Base-by-base conservation (phyloP, 805 yeast species). In the Pichia californica region DNA sequence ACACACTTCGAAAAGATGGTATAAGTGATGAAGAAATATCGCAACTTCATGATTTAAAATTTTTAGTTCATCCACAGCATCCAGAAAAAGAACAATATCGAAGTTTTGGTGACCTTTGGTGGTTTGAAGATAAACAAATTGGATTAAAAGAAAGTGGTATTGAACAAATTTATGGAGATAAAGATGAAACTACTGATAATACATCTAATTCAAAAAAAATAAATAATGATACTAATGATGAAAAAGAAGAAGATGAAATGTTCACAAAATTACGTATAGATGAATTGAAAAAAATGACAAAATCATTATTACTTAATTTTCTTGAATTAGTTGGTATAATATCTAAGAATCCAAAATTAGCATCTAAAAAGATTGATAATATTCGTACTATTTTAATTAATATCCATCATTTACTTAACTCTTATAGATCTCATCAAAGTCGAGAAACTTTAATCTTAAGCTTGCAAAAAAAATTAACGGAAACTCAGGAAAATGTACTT, bases 341-440 rank as follows among this genome's bases (percentile, higher is more conserved):
- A 62, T 71, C 85, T 5, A 73, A 80, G 10, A 78, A 84, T 46
- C 97, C 99, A 1, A 73, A 74, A 19, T 67, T 75, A 41, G 73
- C 72, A 43, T 64, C 63, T 38, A 61, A 64, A 6, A 84, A 87
- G 54, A 76, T 88, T 23, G 95, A 88, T 50, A 79, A 87, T 51
- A 77, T 93, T 31, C 76, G 94, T 49, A 73, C 83, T 13, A 79
- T 91, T 10, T 67, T 93, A 41, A 83, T 91, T 57, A 93, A 93
- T 57, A 80, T 93, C 50, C 97, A 93, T 59, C 98, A 93, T 61
- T 67, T 93, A 30, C 66, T 93, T 46, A 93, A 93, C 60, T 88
- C 89, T 41, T 93, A 93, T 63, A 71, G 99, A 48, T 93, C 97
- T 3, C 98, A 93, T 62, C 99, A 93, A 59, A 83, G 95, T 3